phyloP scores from a whole-genome alignment of 768 basidiomycete species.

The Cystoderma amianthinum region DNA sequence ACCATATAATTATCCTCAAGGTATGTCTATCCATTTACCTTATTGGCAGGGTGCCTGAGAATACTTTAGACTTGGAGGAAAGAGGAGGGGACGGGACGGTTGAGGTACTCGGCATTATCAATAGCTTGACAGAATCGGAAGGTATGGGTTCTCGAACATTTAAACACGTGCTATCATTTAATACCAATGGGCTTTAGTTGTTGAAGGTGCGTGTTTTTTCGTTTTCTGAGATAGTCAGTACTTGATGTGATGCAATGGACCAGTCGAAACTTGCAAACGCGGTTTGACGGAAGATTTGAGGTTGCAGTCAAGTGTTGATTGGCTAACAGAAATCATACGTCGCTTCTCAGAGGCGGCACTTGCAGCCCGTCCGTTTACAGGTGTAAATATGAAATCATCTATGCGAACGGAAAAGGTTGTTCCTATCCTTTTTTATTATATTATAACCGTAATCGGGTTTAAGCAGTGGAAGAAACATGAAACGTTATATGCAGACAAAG shows the following conservation, averaged over 20 bases:
- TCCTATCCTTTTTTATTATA: slow-evolving; percentile 3
- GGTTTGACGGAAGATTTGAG: slow-evolving; percentile 46
- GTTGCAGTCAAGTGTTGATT: slow-evolving; percentile 64
- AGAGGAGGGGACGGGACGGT: slow-evolving; percentile 64
- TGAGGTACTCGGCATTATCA: slow-evolving; percentile 62
- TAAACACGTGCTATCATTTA: slow-evolving; percentile 15
- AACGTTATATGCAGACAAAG: slow-evolving; percentile 58
- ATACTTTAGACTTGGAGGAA: slow-evolving; percentile 49
- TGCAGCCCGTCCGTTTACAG: slow-evolving; percentile 46
- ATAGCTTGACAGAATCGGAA: slow-evolving; percentile 60
- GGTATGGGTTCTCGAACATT: slow-evolving; percentile 32
- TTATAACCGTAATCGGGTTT: background rate
- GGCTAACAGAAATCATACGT: slow-evolving; percentile 69
- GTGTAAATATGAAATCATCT: slow-evolving; percentile 57
- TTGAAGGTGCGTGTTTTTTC: slow-evolving; percentile 54
- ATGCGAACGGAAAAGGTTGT: slow-evolving; percentile 65
- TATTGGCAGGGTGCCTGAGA: background rate
- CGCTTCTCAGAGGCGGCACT: slow-evolving; percentile 66
- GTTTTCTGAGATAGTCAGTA: too few species aligned
- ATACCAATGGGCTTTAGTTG: slow-evolving; percentile 28
- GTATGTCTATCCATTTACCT: slow-evolving; percentile 14
- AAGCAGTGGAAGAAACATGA: slow-evolving; percentile 69
- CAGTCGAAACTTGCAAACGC: slow-evolving; percentile 67
- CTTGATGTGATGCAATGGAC: slow-evolving; percentile 7
- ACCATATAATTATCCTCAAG: slow-evolving; percentile 28